phyloP scores from a whole-genome alignment of 768 basidiomycete genomes.

The Peribolospora baueri region DNA sequence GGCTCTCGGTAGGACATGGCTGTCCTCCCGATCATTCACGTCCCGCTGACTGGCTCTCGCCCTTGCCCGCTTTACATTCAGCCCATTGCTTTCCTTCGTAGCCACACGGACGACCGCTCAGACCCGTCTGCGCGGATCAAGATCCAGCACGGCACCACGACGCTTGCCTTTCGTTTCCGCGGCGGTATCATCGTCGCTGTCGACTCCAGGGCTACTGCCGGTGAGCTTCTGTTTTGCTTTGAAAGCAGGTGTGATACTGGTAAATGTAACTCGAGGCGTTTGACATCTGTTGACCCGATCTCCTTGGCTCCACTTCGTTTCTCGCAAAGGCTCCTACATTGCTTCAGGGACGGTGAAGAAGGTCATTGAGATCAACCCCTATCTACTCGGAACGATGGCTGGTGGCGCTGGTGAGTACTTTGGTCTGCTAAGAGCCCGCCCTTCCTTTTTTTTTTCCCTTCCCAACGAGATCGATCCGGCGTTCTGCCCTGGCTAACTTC shows the following conservation, averaged over 20 bases:
- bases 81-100: conserved; percentile 67
- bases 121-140: conserved; percentile 89
- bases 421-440: too few species aligned
- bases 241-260: too few species aligned
- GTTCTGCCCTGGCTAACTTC: not conserved
- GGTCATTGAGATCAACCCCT: conserved; percentile 98
- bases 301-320: too few species aligned
- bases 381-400: conserved; percentile 97
- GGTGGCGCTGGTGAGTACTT: conserved; percentile 59
- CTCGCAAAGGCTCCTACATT: conserved; percentile 51
- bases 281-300: too few species aligned
- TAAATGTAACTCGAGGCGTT: too few species aligned
- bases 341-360: conserved; percentile 96
- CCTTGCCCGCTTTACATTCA: conserved; percentile 16
- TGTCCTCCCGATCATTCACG: too few species aligned
- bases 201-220: conserved; percentile 85
- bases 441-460: not conserved
- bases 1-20: too few species aligned
- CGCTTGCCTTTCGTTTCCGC: conserved; percentile 83
- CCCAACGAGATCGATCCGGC: not conserved
- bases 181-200: conserved; percentile 98
- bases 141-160: conserved; percentile 95
- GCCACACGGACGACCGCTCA: conserved; percentile 83
- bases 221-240: too few species aligned
- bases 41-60: too few species aligned